Percentiles rank a stretch among this genome's conserved stretches.
Evolutionary conservation across 106 monocot species (phyloP).

Genomic region (Posidonia australis): DNA sequence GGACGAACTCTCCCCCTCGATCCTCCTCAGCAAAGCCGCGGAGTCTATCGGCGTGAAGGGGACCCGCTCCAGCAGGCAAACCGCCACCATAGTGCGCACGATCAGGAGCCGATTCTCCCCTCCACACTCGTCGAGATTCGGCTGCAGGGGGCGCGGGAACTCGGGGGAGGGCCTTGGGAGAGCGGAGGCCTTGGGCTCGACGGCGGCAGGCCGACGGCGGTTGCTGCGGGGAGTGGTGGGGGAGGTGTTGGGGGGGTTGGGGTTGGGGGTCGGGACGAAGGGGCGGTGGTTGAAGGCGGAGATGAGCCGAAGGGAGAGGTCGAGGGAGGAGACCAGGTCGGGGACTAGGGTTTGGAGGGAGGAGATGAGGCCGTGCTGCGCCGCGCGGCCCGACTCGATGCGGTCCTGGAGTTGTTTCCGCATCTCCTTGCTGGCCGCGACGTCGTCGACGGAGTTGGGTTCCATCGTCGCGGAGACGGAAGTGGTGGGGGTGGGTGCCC

Average conservation of each 20-base stretch:
- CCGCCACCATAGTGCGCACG: slow-evolving; percentile 83
- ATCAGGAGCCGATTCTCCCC: slow-evolving; percentile 36
- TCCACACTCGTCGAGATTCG: not conserved
- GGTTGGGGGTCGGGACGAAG: slow-evolving; percentile 53
- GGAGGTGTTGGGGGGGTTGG: slow-evolving; percentile 23
- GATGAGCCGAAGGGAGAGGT: slow-evolving; percentile 61
- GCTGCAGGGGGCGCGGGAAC: slow-evolving; percentile 2
- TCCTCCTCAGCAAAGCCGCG: slow-evolving; percentile 42
- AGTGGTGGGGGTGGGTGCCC: too few species aligned
- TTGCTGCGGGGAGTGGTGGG: slow-evolving; percentile 19
- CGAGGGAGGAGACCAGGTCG: slow-evolving; percentile 60
- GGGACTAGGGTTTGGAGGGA: slow-evolving; percentile 57
- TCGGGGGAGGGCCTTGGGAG: slow-evolving; percentile 14
- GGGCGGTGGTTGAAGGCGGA: slow-evolving; percentile 75
- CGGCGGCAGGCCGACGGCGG: slow-evolving; percentile 9
- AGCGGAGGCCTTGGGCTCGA: not conserved
- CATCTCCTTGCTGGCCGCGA: slow-evolving; percentile 30
- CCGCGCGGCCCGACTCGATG: slow-evolving; percentile 33
- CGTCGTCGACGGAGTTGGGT: slow-evolving; percentile 27
- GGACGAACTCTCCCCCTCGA: slow-evolving; percentile 56
- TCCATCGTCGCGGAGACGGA: too few species aligned
- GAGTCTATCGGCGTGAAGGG: slow-evolving; percentile 81
- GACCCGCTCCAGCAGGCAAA: slow-evolving; percentile 78
- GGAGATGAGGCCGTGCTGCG: slow-evolving; percentile 46
- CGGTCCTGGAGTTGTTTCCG: slow-evolving; percentile 32